A percentile compares a stretch with the other conserved stretches of the same genome.
Conservation (phyloP, 2,329 filamentous ascomycete species). For the Nemania sp. region DNA sequence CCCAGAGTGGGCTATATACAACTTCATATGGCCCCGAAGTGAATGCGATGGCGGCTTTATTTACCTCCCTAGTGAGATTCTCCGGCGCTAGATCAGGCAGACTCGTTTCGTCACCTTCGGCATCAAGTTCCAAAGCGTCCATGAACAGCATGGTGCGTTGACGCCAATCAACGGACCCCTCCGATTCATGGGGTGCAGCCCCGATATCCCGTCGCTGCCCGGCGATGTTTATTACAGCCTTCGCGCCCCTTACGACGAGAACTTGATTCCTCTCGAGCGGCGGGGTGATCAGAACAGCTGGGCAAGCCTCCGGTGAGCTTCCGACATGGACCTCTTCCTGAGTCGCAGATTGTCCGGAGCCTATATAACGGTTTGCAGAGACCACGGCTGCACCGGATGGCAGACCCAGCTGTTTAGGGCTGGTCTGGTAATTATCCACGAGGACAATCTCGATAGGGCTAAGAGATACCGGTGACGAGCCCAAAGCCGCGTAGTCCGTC, state of each 20-base stretch:
- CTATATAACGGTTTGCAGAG: slow-evolving; percentile 22
- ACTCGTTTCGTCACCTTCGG: slow-evolving; percentile 8
- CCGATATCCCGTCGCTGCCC: slow-evolving; percentile 23
- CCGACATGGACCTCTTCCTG: slow-evolving; percentile 28
- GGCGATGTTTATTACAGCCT: slow-evolving; percentile 23
- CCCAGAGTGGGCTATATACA: slow-evolving; percentile 25
- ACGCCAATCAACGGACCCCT: slow-evolving; percentile 10
- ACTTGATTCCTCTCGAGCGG: slow-evolving; percentile 14
- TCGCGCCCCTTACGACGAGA: slow-evolving; percentile 19
- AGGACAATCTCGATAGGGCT: slow-evolving; percentile 15
- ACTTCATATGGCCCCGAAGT: slow-evolving; percentile 22
- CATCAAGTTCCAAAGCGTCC: slow-evolving; percentile 26
- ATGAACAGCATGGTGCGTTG: slow-evolving; percentile 30
- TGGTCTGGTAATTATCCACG: slow-evolving; percentile 15
- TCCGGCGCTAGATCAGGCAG: slow-evolving; percentile 15
- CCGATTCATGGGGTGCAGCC: not conserved
- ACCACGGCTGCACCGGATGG: slow-evolving; percentile 17
- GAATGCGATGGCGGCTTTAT: slow-evolving; percentile 27
- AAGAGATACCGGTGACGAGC: slow-evolving; percentile 8
- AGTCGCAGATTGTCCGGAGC: slow-evolving; percentile 29
- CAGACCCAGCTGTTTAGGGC: slow-evolving; percentile 17
- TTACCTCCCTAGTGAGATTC: slow-evolving; percentile 7
- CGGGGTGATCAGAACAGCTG: slow-evolving; percentile 24
- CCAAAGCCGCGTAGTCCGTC: not conserved
- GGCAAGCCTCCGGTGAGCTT: slow-evolving; percentile 26